Conservation (phyloP, 129 eudicot species). For the Glebionis coronaria region DNA sequence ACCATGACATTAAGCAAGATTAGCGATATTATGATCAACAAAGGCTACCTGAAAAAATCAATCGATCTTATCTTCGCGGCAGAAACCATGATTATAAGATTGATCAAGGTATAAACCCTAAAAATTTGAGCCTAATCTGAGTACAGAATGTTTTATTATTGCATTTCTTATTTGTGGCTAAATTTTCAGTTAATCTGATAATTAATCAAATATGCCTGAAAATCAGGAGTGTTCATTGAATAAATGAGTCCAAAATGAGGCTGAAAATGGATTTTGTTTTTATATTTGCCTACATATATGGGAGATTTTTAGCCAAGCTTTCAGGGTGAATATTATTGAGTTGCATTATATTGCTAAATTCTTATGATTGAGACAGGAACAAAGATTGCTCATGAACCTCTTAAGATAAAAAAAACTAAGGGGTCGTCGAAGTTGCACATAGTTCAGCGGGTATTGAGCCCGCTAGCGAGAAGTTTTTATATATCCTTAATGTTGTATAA, state of each 20-base stretch:
- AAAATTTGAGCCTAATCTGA: background rate
- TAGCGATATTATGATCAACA: background rate
- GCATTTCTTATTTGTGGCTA: conserved; percentile 7
- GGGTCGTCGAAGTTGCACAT: too few species aligned
- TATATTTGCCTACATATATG: conserved; percentile 15
- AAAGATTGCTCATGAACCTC: too few species aligned
- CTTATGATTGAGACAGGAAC: too few species aligned
- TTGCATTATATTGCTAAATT: background rate
- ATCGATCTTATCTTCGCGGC: conserved; percentile 70
- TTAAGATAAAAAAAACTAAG: too few species aligned
- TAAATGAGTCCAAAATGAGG: conserved; percentile 22
- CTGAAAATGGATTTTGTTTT: conserved; percentile 23
- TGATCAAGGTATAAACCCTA: conserved; percentile 21
- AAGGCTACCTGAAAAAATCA: conserved; percentile 75
- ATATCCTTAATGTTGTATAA: too few species aligned
- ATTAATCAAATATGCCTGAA: conserved; percentile 21
- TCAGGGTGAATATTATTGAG: conserved; percentile 19
- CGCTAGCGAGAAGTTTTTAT: too few species aligned
- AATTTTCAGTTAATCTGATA: conserved; percentile 9
- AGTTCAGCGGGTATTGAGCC: too few species aligned
- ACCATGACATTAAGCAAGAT: background rate
- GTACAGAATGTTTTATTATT: too few species aligned
- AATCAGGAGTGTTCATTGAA: conserved; percentile 29
- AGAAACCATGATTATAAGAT: conserved; percentile 55
- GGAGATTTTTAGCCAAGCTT: conserved; percentile 24